phyloP scores from a whole-genome alignment of 306 rosid species.

The Purshia tridentata region DNA sequence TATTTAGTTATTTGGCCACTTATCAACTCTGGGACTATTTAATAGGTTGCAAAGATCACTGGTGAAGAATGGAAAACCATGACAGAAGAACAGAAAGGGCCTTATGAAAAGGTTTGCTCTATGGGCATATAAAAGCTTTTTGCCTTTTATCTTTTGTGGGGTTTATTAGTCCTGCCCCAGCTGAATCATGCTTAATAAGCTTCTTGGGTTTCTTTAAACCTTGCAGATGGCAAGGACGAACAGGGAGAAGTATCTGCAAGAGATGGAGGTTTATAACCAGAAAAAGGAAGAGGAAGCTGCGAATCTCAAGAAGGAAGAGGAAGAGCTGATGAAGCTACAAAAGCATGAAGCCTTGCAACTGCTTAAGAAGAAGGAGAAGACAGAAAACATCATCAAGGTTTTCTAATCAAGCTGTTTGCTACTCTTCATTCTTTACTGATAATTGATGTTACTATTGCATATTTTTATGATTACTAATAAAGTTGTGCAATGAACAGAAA shows the following conservation, averaged over 20 bases:
- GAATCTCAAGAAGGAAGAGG: slow-evolving; percentile 62
- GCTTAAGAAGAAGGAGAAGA: slow-evolving; percentile 91
- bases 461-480: background rate
- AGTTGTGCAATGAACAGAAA: slow-evolving; percentile 39
- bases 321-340: slow-evolving; percentile 76
- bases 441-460: background rate
- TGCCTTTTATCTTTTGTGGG: background rate
- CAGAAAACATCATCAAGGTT: slow-evolving; percentile 77
- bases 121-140: background rate
- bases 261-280: slow-evolving; percentile 77
- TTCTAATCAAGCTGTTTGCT: background rate
- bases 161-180: background rate
- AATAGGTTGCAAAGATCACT: slow-evolving; percentile 66
- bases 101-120: slow-evolving; percentile 72
- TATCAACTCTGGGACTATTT: background rate
- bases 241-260: slow-evolving; percentile 63
- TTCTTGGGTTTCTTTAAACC: background rate
- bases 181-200: slow-evolving; percentile 1
- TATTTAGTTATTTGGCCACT: background rate
- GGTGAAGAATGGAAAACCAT: slow-evolving; percentile 90
- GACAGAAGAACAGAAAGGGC: slow-evolving; percentile 58
- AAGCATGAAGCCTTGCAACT: slow-evolving; percentile 79
- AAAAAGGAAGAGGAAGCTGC: slow-evolving; percentile 74
- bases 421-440: background rate
- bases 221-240: slow-evolving; percentile 73